Base-by-base conservation (phyloP, 1,284 basidiomycete species). In the Fomes fomentarius region DNA sequence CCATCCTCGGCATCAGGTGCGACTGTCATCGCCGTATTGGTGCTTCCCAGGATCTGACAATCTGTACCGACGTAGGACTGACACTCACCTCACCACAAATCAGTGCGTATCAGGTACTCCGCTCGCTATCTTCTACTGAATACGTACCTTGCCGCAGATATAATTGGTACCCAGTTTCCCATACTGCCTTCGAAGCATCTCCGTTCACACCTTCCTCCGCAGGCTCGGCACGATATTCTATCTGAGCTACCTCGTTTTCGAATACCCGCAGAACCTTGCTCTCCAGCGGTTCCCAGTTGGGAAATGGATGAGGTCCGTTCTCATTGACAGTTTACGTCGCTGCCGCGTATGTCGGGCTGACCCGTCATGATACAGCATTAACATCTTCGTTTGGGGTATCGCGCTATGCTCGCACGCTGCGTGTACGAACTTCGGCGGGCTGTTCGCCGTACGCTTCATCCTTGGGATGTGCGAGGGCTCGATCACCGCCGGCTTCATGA, bases 401-500 rank as follows among this genome's bases (percentile, higher is more conserved):
- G 79, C 84, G 0, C 73, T 92, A 4, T 77, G 77, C 49, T 77
- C 74, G 14, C 85, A 91, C 62, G 87, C 87, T 0, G 87, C 88
- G 0, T 91, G 88, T 74, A 83, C 76, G 55, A 85, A 80, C 64
- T 93, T 92, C 64, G 80, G 76, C 1, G 85, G 82, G 0, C 75
- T 93, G 1, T 83, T 92, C 60, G 80, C 77, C 14, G 82, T 82
- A 25, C 81, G 86, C 25, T 66, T 89, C 35, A 76, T 89, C 21
- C 73, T 93, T 4, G 91, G 91, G 30, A 80, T 85, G 67, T 89
- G 89, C 61, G 90, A 93, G 69, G 90, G 89, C 0, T 84, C 83
- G 2, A 87, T 93, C 61, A 91, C 89, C 0, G 84, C 87, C 0
- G 87, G 86, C 0, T 93, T 92, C 71, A 72, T 92, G 75, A 83